Conservation (phyloP, 345 rosid genomes). For the Syzygium aqueum region DNA sequence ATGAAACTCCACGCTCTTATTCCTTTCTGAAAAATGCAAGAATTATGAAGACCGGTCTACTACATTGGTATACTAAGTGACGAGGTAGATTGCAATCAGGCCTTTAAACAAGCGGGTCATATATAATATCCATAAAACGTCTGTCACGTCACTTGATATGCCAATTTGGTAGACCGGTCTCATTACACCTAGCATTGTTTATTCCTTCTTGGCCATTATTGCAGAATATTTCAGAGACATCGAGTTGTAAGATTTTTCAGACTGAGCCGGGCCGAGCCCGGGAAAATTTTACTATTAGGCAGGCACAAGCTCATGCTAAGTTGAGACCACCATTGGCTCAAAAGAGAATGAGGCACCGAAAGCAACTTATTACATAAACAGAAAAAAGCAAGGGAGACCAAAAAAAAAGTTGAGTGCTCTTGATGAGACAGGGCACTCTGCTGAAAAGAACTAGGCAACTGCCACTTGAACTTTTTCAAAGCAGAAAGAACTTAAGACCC, state of each 20-base stretch:
- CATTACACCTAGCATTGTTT: not conserved
- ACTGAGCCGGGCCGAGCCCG: not conserved
- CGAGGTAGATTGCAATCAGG: not conserved
- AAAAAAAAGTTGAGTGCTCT: not conserved
- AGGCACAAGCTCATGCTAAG: not conserved
- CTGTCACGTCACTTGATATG: not conserved
- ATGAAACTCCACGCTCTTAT: not conserved
- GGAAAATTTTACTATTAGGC: not conserved
- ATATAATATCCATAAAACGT: not conserved
- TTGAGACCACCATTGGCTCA: not conserved
- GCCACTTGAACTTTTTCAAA: not conserved
- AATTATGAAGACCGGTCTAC: not conserved
- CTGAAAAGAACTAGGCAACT: not conserved
- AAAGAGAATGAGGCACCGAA: not conserved
- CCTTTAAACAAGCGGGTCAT: not conserved
- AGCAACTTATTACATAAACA: not conserved
- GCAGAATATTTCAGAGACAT: not conserved
- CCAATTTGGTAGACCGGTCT: not conserved
- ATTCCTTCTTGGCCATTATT: not conserved
- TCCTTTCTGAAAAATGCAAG: not conserved
- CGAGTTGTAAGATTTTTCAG: not conserved
- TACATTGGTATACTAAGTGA: not conserved
- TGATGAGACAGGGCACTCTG: not conserved
- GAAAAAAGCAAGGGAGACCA: not conserved
- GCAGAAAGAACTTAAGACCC: not conserved